Percentiles rank a stretch among this genome's conserved stretches.
phyloP scores from a whole-genome alignment of 2,329 filamentous ascomycete species.

The Cladorrhinum sp. region DNA sequence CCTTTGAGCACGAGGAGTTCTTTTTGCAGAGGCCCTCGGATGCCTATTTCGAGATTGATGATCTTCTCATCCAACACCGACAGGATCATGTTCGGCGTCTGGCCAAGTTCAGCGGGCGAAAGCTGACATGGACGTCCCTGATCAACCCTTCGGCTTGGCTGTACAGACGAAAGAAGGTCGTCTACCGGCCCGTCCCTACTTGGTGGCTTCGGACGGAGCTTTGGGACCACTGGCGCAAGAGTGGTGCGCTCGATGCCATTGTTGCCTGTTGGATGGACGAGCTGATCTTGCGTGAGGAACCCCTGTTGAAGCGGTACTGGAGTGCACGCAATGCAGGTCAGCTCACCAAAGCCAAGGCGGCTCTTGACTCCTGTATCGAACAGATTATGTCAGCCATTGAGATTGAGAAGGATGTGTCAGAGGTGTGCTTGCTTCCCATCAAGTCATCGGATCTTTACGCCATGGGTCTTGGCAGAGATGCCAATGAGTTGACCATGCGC shows the following conservation, averaged over 20 bases:
- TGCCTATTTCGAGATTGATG: constrained; percentile 35
- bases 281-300: constrained; percentile 44
- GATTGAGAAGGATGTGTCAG: constrained; percentile 38
- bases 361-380: constrained; percentile 38
- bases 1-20: constrained; percentile 31
- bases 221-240: constrained; percentile 49
- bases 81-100: constrained; percentile 30
- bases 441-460: constrained; percentile 40
- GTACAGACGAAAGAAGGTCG: constrained; percentile 27
- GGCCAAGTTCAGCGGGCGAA: constrained; percentile 23
- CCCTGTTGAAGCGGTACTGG: constrained; percentile 45
- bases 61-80: constrained; percentile 36
- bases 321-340: constrained; percentile 41
- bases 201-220: constrained; percentile 47
- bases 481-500: constrained; percentile 38
- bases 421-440: constrained; percentile 39
- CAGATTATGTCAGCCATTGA: constrained; percentile 38
- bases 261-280: constrained; percentile 51
- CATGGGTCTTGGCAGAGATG: constrained; percentile 42
- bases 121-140: constrained; percentile 24
- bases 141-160: constrained; percentile 28
- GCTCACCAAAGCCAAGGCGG: constrained; percentile 41
- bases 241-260: constrained; percentile 45
- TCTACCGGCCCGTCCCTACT: constrained; percentile 40
- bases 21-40: constrained; percentile 31